phyloP scores from a whole-genome alignment of 1,284 basidiomycete genomes.

The Irpex sp. region DNA sequence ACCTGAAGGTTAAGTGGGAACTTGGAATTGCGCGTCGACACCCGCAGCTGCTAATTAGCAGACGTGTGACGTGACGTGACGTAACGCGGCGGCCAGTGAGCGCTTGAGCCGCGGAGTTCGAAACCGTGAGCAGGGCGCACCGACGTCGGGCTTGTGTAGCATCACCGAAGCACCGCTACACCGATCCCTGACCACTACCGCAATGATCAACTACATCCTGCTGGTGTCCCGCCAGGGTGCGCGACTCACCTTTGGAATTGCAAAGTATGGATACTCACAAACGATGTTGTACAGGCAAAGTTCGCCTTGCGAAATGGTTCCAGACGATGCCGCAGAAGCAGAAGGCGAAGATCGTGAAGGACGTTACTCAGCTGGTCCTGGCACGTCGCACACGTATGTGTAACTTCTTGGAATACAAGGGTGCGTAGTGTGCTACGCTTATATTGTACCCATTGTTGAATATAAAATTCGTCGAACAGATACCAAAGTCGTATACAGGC shows the following conservation, averaged over 20 bases:
- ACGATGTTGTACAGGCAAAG: conserved; percentile 69
- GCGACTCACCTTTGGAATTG: background rate
- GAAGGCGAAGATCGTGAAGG: conserved; percentile 98
- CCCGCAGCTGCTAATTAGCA: background rate
- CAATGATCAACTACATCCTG: conserved; percentile 47
- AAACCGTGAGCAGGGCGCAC: background rate
- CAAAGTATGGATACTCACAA: too few species aligned
- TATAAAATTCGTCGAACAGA: conserved; percentile 46
- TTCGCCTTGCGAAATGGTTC: conserved; percentile 98
- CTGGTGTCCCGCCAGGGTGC: conserved; percentile 91
- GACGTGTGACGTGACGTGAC: conserved; percentile 1
- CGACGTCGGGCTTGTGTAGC: background rate
- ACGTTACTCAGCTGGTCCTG: conserved; percentile 97
- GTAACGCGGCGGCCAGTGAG: background rate
- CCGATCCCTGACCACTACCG: background rate
- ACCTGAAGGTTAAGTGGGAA: background rate
- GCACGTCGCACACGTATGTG: conserved; percentile 97
- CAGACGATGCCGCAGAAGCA: conserved; percentile 91
- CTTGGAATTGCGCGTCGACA: background rate
- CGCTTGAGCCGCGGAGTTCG: background rate
- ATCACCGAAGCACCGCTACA: background rate
- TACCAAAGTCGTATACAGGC: conserved; percentile 94
- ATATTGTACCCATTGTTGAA: background rate
- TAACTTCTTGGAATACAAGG: conserved; percentile 99
- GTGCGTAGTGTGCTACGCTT: conserved; percentile 39